Evolutionary conservation across 2,329 filamentous ascomycete genomes (phyloP).

Genomic region (Pseudocercospora fuligena): DNA sequence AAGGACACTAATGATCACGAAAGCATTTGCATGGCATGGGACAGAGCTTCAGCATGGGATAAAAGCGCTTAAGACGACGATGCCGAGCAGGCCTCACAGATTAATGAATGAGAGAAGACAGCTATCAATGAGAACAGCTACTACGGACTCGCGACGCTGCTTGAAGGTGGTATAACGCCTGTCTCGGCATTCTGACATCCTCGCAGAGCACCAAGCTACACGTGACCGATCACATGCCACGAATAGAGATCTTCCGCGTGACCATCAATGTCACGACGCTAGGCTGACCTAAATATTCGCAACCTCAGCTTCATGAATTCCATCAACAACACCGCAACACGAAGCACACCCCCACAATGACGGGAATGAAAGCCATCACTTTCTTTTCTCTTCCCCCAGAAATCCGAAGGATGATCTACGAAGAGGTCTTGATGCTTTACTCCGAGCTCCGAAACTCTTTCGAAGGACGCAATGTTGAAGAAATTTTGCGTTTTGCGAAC

Average conservation of each 20-base stretch:
- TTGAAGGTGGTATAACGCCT: neutral
- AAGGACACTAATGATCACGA: constrained; percentile 4
- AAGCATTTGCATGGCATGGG: constrained; percentile 20
- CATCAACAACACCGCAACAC: neutral
- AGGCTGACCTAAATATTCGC: neutral
- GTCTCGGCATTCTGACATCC: neutral
- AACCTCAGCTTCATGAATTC: neutral
- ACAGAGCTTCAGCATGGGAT: neutral
- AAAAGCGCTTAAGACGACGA: neutral
- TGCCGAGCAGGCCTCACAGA: neutral
- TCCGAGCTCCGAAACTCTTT: neutral
- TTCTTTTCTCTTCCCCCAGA: neutral
- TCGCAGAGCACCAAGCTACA: neutral
- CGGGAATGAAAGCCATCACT: neutral
- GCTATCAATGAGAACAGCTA: neutral
- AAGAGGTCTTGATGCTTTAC: neutral
- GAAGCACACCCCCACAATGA: neutral
- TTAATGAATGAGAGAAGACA: neutral
- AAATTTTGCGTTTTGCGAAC: neutral
- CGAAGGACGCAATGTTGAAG: neutral
- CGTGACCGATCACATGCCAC: neutral
- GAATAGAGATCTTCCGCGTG: neutral
- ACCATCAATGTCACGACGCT: neutral
- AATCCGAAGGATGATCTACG: neutral
- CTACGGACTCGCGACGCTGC: neutral